Evolutionary conservation across 2,329 filamentous ascomycete genomes (phyloP).

Genomic region (Fusarium aywerte): DNA sequence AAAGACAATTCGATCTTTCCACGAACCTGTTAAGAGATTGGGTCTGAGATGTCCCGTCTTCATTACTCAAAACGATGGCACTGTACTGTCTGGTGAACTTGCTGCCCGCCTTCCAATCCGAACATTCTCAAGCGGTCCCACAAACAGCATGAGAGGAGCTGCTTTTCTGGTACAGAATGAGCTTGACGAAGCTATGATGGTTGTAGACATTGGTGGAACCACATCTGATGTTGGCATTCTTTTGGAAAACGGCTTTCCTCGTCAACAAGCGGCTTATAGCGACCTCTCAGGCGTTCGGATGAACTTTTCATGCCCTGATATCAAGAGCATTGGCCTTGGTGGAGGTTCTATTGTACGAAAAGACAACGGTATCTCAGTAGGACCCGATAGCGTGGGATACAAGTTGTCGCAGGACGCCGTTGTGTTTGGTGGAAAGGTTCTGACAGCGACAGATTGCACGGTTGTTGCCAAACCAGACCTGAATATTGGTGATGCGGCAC

Average conservation of each 20-base stretch:
- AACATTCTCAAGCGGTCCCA: conserved; percentile 71
- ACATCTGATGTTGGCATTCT: conserved; percentile 72
- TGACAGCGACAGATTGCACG: conserved; percentile 69
- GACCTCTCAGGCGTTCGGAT: conserved; percentile 71
- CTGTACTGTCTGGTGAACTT: conserved; percentile 63
- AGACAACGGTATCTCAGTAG: conserved; percentile 58
- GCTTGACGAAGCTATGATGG: conserved; percentile 60
- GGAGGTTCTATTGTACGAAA: conserved; percentile 65
- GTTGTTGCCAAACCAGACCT: conserved; percentile 50
- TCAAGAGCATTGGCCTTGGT: conserved; percentile 69
- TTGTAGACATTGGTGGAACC: conserved; percentile 74
- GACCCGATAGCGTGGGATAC: conserved; percentile 71
- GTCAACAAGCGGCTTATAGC: conserved; percentile 70
- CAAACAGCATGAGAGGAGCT: conserved; percentile 71
- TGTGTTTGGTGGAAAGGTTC: conserved; percentile 65
- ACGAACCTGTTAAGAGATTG: conserved; percentile 61
- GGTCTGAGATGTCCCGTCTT: conserved; percentile 66
- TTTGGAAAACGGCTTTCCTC: conserved; percentile 70
- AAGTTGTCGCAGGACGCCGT: conserved; percentile 64
- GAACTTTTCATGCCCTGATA: conserved; percentile 68
- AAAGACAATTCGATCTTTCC: conserved; percentile 66
- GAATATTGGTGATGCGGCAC: conserved; percentile 55
- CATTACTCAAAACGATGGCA: conserved; percentile 73
- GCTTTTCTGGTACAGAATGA: conserved; percentile 64
- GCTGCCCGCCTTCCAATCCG: conserved; percentile 68